Base-by-base conservation (phyloP, 2,329 filamentous ascomycete species). In the Plectosphaerella plurivora region DNA sequence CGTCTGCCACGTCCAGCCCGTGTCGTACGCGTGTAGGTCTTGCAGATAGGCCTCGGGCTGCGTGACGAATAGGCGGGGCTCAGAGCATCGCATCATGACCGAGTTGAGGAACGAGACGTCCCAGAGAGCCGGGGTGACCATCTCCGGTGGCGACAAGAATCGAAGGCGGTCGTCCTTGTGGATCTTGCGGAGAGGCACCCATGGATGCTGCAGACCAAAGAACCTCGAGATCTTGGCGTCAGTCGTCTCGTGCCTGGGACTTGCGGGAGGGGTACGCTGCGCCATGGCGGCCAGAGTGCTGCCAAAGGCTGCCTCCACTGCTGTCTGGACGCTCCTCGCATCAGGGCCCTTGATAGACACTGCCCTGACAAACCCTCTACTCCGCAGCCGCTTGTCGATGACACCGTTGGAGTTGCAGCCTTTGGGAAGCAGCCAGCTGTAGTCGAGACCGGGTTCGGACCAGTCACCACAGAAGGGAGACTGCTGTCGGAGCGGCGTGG, bases 171-270 rank as follows among this genome's bases (percentile, higher is more conserved):
- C 85, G 53, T 90, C 86, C 62, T 87, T 90, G 63, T 88, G 82
- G 3, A 90, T 73, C 65, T 92, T 92, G 49, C 88, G 82, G 16
- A 93, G 73, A 5, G 89, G 89, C n/a, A 92, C 78, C 79, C 88
- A 90, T 0, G 81, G 69, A 44, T 87, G 84, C 51, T 80, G 77
- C 16, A 92, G 73, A 6, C 84, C 88, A 18, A 85, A 71, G 50
- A 78, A 83, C 41, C 72, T 72, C 5, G 69, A 60, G 11, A 71
- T 62, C 45, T 66, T 66, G n/a, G 61, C 60, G 45, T 71, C 69
- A 5, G 65, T 57, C 37, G 55, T 54, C 22, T 48, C 50, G 6
- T 53, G 53, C n/a, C 53, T 49, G 28, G 51, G 55, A 3, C 45
- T 45, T 3, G 25, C 37, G 4, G 53, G 22, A 24, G 55, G 55